phyloP scores from a whole-genome alignment of 352 stramenopile genomes.

The Phytophthora syringae region DNA sequence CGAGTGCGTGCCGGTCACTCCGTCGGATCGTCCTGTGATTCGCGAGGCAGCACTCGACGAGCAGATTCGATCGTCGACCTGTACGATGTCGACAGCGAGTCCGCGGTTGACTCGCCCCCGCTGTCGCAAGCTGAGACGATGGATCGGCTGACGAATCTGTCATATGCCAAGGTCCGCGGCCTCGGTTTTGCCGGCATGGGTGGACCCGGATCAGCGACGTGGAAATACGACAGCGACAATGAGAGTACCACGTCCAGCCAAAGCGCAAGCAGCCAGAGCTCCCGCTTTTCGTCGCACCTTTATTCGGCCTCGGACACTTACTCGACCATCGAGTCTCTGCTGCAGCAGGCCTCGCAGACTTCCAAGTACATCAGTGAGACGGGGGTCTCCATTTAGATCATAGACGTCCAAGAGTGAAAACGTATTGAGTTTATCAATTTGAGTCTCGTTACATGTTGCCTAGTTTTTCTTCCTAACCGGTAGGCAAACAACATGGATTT shows the following conservation, averaged over 20 bases:
- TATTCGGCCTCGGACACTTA: constrained; percentile 70
- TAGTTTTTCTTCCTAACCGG: too few species aligned
- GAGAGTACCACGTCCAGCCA: constrained; percentile 57
- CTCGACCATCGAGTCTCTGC: constrained; percentile 75
- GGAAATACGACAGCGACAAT: constrained; percentile 65
- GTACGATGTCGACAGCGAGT: constrained; percentile 65
- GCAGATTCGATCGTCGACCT: constrained; percentile 67
- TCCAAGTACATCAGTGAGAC: constrained; percentile 64
- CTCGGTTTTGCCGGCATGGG: constrained; percentile 33
- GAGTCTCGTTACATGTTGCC: too few species aligned
- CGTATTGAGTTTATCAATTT: constrained; percentile 13
- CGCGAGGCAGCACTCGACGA: constrained; percentile 57
- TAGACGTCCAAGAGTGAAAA: constrained; percentile 19
- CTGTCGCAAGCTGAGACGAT: constrained; percentile 43
- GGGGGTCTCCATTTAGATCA: constrained; percentile 44
- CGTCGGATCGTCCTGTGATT: constrained; percentile 67
- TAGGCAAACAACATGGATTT: too few species aligned
- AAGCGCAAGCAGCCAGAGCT: constrained; percentile 50
- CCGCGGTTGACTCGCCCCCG: constrained; percentile 37
- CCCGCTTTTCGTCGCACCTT: constrained; percentile 47
- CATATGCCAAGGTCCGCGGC: constrained; percentile 51
- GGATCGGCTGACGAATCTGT: constrained; percentile 42
- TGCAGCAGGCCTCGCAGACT: constrained; percentile 72
- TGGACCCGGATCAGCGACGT: constrained; percentile 35
- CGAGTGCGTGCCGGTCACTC: constrained; percentile 53